Evolutionary conservation across 495 filamentous ascomycete species (phyloP), one percentile per base, ranked within the genome.

Genomic region (Oidiodendron maius): DNA sequence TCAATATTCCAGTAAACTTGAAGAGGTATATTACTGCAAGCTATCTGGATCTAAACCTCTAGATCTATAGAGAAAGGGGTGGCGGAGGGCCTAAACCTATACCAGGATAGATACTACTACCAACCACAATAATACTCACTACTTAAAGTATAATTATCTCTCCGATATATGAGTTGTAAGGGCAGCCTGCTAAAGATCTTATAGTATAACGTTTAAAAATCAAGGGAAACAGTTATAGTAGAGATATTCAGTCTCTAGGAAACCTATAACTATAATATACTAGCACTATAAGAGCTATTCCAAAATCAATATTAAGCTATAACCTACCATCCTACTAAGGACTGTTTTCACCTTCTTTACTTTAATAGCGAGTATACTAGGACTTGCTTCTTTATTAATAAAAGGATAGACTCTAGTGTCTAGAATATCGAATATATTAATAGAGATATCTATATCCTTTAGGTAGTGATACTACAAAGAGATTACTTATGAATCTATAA

Each of bases 271-370:
- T n/a, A n/a, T n/a, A n/a, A n/a, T n/a, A n/a, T n/a, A n/a, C n/a
- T n/a, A 59, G 43, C 49, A 59, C 45, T 13, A 61, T 59, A 48
- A 56, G 49, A 18, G 51, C 56, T 34, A 56, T 48, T 30, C 40
- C 51, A 11, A 55, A 51, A 3, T 41, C 46, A n/a, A 40, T 50
- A 28, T 42, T 54, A n/a, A n/a, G n/a, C n/a, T n/a, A n/a, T n/a
- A n/a, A n/a, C n/a, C n/a, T n/a, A n/a, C n/a, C n/a, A n/a, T 23
- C 51, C 42, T 38, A 48, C 40, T 12, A 5, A 39, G 30, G 15
- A 49, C 20, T 50, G 40, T 16, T 54, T 54, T 38, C 30, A 54
- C 22, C 35, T 48, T 15, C 36, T 17, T 37, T 49, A 40, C 37
- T 37, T 22, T 9, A 17, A 42, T 5, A 23, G 41, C 16, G 46